A percentile compares a stretch with the other conserved stretches of the same genome.
Conservation (phyloP, 2,329 filamentous ascomycete species). For the Aureobasidium namibiae region DNA sequence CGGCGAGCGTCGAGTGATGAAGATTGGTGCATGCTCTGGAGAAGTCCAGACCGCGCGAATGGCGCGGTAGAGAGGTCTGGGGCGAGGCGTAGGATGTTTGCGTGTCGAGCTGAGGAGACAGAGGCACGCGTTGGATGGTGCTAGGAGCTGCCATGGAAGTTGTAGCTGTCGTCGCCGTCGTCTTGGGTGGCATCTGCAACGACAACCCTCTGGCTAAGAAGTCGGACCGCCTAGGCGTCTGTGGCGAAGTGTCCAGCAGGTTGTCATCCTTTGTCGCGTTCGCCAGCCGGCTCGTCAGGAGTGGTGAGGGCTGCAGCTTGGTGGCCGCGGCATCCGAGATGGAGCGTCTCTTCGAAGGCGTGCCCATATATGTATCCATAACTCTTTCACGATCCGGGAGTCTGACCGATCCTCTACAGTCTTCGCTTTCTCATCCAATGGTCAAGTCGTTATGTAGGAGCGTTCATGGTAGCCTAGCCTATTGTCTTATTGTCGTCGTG, state of each 20-base stretch:
- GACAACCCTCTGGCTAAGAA: slow-evolving; percentile 58
- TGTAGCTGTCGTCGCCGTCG: slow-evolving; percentile 26
- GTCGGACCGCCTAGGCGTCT: slow-evolving; percentile 62
- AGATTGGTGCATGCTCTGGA: slow-evolving; percentile 87
- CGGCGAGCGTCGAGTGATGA: slow-evolving; percentile 89
- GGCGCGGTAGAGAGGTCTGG: slow-evolving; percentile 76
- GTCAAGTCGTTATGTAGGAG: not conserved
- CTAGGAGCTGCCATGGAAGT: slow-evolving; percentile 34
- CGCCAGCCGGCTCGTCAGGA: slow-evolving; percentile 32
- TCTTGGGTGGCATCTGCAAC: slow-evolving; percentile 58
- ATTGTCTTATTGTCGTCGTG: not conserved
- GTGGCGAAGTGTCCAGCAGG: slow-evolving; percentile 30
- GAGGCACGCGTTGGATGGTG: slow-evolving; percentile 53
- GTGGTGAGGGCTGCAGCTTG: slow-evolving; percentile 36
- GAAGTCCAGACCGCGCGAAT: slow-evolving; percentile 87
- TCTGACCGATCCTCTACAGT: not conserved
- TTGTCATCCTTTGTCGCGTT: slow-evolving; percentile 37
- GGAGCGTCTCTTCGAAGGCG: slow-evolving; percentile 34
- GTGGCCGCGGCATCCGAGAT: slow-evolving; percentile 35
- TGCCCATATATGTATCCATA: slow-evolving; percentile 17
- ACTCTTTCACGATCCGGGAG: not conserved
- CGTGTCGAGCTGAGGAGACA: slow-evolving; percentile 80
- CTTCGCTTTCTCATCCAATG: not conserved
- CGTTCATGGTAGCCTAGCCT: not conserved
- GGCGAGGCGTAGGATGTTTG: slow-evolving; percentile 81